These are phyloP conservation scores for Eimeria praecox DNA, from an alignment of 169 alveolate species.

Conservation along the genomic window DNA sequence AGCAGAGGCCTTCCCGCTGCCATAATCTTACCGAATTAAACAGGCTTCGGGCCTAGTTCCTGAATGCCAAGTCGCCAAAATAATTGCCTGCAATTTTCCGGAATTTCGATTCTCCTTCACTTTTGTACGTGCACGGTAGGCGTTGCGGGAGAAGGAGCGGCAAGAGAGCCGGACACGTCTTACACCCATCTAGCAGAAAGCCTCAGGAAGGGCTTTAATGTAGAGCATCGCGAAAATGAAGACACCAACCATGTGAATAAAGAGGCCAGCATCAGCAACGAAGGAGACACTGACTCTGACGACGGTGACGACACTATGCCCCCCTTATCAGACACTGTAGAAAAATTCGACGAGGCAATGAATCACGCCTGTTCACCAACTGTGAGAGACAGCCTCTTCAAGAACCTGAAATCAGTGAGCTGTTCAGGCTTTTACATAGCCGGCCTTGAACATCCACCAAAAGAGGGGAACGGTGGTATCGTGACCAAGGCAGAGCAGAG, in stretches of 20 bases:
- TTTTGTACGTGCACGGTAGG: neutral
- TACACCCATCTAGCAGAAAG: neutral
- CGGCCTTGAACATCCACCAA: neutral
- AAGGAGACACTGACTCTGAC: neutral
- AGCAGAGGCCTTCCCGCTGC: neutral
- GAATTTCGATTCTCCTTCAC: neutral
- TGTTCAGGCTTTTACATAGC: neutral
- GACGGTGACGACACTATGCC: neutral
- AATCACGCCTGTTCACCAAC: constrained; percentile 27
- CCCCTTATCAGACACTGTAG: constrained; percentile 12
- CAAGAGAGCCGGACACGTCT: neutral
- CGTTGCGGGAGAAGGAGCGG: neutral
- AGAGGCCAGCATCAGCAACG: neutral
- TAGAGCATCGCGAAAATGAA: neutral
- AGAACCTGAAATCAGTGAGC: constrained; percentile 36
- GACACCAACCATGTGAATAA: neutral
- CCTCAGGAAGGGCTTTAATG: neutral
- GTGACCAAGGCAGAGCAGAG: neutral
- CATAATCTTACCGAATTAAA: neutral
- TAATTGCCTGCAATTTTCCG: neutral
- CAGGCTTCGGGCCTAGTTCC: neutral
- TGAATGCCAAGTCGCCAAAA: neutral
- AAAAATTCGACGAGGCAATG: constrained; percentile 57
- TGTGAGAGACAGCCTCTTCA: neutral
- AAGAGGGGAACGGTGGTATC: neutral